phyloP scores from a whole-genome alignment of 768 basidiomycete genomes.

The Stropharia rugosoannulata region DNA sequence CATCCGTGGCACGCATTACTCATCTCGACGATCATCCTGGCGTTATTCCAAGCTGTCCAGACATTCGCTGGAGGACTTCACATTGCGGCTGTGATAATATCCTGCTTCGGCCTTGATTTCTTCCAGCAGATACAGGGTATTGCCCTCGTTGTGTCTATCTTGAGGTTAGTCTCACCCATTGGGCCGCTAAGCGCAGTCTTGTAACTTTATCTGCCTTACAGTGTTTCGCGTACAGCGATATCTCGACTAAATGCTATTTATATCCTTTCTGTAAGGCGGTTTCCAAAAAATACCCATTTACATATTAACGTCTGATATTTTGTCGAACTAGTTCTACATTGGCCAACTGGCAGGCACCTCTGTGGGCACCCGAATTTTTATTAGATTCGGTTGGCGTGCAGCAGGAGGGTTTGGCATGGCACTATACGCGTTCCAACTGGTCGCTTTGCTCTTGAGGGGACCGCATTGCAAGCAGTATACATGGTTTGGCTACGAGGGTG shows the following conservation, averaged over 20 bases:
- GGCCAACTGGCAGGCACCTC: slow-evolving; percentile 75
- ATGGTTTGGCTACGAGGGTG: slow-evolving; percentile 18
- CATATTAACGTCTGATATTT: not conserved
- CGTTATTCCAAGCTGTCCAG: slow-evolving; percentile 53
- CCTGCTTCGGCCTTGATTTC: slow-evolving; percentile 59
- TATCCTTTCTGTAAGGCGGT: slow-evolving; percentile 49
- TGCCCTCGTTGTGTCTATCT: slow-evolving; percentile 47
- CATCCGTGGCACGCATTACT: slow-evolving; percentile 67
- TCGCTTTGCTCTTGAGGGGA: slow-evolving; percentile 38
- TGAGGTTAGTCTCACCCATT: not conserved
- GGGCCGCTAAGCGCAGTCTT: not conserved
- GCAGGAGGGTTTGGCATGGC: slow-evolving; percentile 53
- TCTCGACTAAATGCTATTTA: slow-evolving; percentile 69
- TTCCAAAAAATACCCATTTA: not conserved
- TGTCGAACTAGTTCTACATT: slow-evolving; percentile 43
- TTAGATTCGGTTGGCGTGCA: slow-evolving; percentile 63
- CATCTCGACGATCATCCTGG: slow-evolving; percentile 40
- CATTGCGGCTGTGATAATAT: slow-evolving; percentile 58
- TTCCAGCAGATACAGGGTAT: slow-evolving; percentile 65
- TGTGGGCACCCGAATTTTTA: slow-evolving; percentile 63
- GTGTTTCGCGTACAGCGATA: slow-evolving; percentile 36
- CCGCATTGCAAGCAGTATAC: slow-evolving; percentile 12
- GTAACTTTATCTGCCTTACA: slow-evolving; percentile 6
- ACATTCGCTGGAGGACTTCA: slow-evolving; percentile 57
- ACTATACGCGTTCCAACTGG: slow-evolving; percentile 47